These are phyloP conservation scores for Moniliella sp. DNA, from an alignment of 1,284 basidiomycete genomes.

Conservation along the genomic window DNA sequence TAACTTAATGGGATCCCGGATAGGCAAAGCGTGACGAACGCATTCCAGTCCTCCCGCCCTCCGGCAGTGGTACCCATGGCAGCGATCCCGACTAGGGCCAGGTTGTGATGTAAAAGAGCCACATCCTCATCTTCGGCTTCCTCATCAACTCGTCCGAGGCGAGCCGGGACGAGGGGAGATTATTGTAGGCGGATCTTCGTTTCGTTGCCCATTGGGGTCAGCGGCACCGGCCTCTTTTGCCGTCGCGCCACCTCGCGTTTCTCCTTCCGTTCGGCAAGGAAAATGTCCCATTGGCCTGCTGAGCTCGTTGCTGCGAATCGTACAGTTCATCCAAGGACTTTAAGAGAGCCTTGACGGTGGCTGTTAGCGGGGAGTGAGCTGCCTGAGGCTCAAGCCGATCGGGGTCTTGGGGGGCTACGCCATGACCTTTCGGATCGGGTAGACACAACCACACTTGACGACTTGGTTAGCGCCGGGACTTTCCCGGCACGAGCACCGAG, in stretches of 20 bases:
- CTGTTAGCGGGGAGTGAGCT: background rate
- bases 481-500: no score
- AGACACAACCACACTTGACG: no score
- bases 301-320: slow-evolving; percentile 53
- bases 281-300: slow-evolving; percentile 69
- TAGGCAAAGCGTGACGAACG: slow-evolving; percentile 57
- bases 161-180: background rate
- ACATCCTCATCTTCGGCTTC: slow-evolving; percentile 50
- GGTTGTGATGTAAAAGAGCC: slow-evolving; percentile 6
- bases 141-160: slow-evolving; percentile 39
- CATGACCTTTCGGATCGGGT: no score
- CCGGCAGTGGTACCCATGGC: slow-evolving; percentile 53
- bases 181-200: background rate
- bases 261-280: slow-evolving; percentile 45
- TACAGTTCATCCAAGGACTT: slow-evolving; percentile 65
- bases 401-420: no score
- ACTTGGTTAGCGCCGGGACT: no score
- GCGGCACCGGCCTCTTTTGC: background rate
- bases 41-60: slow-evolving; percentile 50
- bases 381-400: background rate
- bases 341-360: slow-evolving; percentile 52
- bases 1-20: slow-evolving; percentile 71
- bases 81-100: slow-evolving; percentile 55
- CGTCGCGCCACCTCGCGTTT: background rate
- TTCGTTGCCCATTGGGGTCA: background rate